Conservation (phyloP, 805 yeast genomes). For the Saccharomycopsis schoenii region DNA sequence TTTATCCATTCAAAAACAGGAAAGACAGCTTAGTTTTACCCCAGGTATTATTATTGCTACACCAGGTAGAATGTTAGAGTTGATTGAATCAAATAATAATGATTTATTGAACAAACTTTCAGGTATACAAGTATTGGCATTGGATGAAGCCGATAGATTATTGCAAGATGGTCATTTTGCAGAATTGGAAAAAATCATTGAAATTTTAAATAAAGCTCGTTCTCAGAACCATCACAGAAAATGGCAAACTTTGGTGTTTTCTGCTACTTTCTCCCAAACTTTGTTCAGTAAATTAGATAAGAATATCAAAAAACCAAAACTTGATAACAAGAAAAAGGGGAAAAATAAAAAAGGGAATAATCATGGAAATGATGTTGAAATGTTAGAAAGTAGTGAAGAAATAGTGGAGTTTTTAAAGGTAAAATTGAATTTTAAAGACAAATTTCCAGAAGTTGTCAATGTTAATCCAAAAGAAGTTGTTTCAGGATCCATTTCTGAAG, state of each 20-base stretch:
- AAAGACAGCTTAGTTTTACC: constrained; percentile 54
- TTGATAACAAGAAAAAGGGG: constrained; percentile 8
- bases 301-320: constrained; percentile 26
- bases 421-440: constrained; percentile 62
- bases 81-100: constrained; percentile 53
- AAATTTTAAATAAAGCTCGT: constrained; percentile 45
- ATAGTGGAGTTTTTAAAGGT: constrained; percentile 55
- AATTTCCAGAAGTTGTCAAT: constrained; percentile 64
- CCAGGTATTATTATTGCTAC: constrained; percentile 83
- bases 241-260: constrained; percentile 86
- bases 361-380: constrained; percentile 25
- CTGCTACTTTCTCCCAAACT: constrained; percentile 85
- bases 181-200: constrained; percentile 76
- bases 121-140: constrained; percentile 43
- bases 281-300: constrained; percentile 63
- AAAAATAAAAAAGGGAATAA: constrained; percentile 20
- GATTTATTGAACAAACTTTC: constrained; percentile 32
- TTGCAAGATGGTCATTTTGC: constrained; percentile 95
- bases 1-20: constrained; percentile 86
- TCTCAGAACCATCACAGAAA: constrained; percentile 32
- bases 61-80: constrained; percentile 85
- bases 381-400: constrained; percentile 40
- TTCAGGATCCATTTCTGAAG: constrained; percentile 67
- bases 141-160: constrained; percentile 94
- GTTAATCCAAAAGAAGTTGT: constrained; percentile 80